phyloP scores from a whole-genome alignment of 2,329 filamentous ascomycete species.

The Botrytis cinerea region DNA sequence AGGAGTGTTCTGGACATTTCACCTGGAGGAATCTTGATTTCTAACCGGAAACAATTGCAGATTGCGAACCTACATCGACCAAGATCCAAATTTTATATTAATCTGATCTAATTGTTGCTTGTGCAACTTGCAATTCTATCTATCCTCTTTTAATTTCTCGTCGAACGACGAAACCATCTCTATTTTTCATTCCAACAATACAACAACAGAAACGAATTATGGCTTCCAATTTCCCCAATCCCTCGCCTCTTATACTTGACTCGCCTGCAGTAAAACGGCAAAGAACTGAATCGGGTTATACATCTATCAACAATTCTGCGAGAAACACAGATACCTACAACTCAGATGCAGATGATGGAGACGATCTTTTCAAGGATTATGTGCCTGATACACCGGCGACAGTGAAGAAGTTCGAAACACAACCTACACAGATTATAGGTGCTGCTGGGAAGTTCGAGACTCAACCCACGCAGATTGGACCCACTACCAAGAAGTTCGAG shows the following conservation, averaged over 20 bases:
- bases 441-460: slow-evolving; percentile 41
- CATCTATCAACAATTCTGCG: slow-evolving; percentile 34
- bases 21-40: background rate
- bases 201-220: slow-evolving; percentile 26
- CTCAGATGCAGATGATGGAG: slow-evolving; percentile 49
- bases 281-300: slow-evolving; percentile 40
- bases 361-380: slow-evolving; percentile 51
- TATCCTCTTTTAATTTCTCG: background rate
- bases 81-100: background rate
- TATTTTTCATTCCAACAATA: background rate
- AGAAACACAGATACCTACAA: slow-evolving; percentile 38
- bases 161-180: background rate
- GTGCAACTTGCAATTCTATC: background rate
- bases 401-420: slow-evolving; percentile 41
- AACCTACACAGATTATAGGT: slow-evolving; percentile 35
- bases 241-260: slow-evolving; percentile 27
- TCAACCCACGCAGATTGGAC: slow-evolving; percentile 39
- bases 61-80: background rate
- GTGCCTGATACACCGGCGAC: slow-evolving; percentile 39
- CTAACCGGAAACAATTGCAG: background rate
- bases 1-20: background rate
- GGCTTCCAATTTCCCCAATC: slow-evolving; percentile 29
- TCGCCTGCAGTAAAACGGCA: slow-evolving; percentile 41
- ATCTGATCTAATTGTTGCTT: background rate
- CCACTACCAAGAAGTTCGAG: slow-evolving; percentile 36